Evolutionary conservation across 257 asterid species (phyloP), one percentile per base, ranked within the genome.

Genomic region (Leonotis leonurus): DNA sequence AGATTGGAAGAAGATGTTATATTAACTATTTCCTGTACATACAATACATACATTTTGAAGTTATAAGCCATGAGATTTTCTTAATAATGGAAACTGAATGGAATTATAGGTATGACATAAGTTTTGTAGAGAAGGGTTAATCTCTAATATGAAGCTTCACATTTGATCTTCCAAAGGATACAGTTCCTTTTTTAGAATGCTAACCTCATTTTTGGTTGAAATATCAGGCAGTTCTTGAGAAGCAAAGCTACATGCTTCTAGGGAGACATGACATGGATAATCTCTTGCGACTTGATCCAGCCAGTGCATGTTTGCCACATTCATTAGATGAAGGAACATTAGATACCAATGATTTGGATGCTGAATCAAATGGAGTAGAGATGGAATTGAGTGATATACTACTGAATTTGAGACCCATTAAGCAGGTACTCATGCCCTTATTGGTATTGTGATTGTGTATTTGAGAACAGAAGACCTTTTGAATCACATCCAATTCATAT

Each of bases 191-290:
- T 64, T 39, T 25, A 45, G 41, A 43, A 5, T 8, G 26, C 67
- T 62, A 11, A 56, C 69, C 54, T 44, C 36, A 55, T 65, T 61
- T 39, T 24, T 75, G 71, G 54, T 65, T 73, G 66, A 62, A 59
- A 71, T 75, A 77, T 71, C 88, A 93, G 99, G 97, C 99, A 60
- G 99, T 93, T 77, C 96, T 93, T 60, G 99, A 93, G 88, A 93
- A 93, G 85, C 97, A 87, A 81, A 93, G 99, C 78, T 93, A 89
- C 70, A 89, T 89, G 97, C 94, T 93, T 67, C 89, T 93, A 60
- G 99, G 99, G 67, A 85, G 99, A 73, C 88, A 93, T 78, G 99
- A 93, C 37, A 75, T 93, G 56, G 96, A 93, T 69, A 87, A 89
- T 71, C 85, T 89, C 73, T 79, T 93, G 88, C 94, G 76, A 24